A percentile compares a stretch with the other conserved stretches of the same genome.
phyloP scores from a whole-genome alignment of 169 alveolate genomes.

The Cryptosporidium sp. region DNA sequence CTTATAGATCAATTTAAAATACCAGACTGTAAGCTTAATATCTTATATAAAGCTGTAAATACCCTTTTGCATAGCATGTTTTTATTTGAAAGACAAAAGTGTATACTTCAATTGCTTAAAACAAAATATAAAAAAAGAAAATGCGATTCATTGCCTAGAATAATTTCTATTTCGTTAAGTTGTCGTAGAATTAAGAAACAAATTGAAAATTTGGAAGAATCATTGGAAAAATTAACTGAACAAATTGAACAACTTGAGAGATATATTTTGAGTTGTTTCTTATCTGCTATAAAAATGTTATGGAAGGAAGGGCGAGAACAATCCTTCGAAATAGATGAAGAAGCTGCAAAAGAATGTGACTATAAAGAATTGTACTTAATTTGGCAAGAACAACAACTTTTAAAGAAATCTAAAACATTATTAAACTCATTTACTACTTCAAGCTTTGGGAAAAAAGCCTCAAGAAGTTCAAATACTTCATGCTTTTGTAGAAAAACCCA shows the following conservation, averaged over 20 bases:
- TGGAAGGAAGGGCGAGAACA: neutral
- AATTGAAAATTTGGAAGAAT: neutral
- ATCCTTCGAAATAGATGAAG: neutral
- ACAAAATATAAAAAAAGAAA: neutral
- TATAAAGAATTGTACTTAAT: no score
- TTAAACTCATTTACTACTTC: neutral
- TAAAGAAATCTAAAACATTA: no score
- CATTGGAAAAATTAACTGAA: neutral
- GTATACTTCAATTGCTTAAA: neutral
- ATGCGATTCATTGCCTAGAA: neutral
- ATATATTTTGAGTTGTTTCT: neutral
- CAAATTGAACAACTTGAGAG: neutral
- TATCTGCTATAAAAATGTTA: neutral
- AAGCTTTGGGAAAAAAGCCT: no score
- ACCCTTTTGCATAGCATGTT: neutral
- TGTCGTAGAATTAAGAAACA: neutral
- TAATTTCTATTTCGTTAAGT: neutral
- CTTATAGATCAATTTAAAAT: neutral
- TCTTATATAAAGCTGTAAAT: neutral
- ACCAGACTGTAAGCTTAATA: neutral
- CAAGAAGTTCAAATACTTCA: neutral
- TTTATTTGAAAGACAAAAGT: neutral
- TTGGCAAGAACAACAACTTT: neutral
- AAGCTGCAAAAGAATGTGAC: neutral
- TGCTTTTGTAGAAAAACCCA: neutral